Conservation (phyloP, 2,329 filamentous ascomycete species). For the Herpomyces periplanetae region DNA sequence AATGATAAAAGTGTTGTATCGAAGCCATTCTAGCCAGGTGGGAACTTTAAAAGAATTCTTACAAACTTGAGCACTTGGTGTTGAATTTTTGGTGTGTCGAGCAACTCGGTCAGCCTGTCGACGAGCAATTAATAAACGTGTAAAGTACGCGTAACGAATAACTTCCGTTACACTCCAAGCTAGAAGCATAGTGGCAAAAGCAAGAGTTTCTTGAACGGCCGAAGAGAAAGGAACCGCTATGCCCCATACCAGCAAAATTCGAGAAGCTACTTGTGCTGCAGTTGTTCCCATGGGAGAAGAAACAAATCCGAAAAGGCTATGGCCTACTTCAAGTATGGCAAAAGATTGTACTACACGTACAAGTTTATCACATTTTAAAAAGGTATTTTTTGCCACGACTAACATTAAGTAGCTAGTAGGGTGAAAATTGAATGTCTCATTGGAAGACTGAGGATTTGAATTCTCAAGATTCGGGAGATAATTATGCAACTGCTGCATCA, state of each 20-base stretch:
- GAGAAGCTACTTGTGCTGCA: slow-evolving; percentile 50
- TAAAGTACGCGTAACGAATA: slow-evolving; percentile 70
- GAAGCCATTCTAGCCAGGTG: too few species aligned
- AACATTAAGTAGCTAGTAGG: neutral
- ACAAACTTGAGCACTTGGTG: slow-evolving; percentile 2
- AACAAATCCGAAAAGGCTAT: slow-evolving; percentile 22
- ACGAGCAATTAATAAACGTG: slow-evolving; percentile 19
- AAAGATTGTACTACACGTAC: neutral
- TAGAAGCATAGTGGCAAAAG: slow-evolving; percentile 35
- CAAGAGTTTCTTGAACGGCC: slow-evolving; percentile 8
- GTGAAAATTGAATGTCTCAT: neutral
- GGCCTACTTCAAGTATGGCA: neutral
- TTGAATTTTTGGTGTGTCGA: too few species aligned
- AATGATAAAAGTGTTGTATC: slow-evolving; percentile 59
- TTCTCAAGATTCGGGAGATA: slow-evolving; percentile 11
- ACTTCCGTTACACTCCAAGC: slow-evolving; percentile 79
- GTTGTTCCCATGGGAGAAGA: slow-evolving; percentile 55
- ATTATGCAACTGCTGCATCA: slow-evolving; percentile 20
- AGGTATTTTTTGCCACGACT: slow-evolving; percentile 1
- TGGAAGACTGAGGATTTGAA: neutral
- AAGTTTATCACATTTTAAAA: neutral
- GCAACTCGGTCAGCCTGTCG: slow-evolving; percentile 16
- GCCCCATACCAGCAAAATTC: slow-evolving; percentile 59
- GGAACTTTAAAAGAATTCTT: slow-evolving; percentile 1
- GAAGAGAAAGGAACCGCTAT: slow-evolving; percentile 12